Evolutionary conservation across 2,329 filamentous ascomycete species (phyloP), one percentile per base, ranked within the genome.

Genomic region (Fusarium neocosmosporiellum): DNA sequence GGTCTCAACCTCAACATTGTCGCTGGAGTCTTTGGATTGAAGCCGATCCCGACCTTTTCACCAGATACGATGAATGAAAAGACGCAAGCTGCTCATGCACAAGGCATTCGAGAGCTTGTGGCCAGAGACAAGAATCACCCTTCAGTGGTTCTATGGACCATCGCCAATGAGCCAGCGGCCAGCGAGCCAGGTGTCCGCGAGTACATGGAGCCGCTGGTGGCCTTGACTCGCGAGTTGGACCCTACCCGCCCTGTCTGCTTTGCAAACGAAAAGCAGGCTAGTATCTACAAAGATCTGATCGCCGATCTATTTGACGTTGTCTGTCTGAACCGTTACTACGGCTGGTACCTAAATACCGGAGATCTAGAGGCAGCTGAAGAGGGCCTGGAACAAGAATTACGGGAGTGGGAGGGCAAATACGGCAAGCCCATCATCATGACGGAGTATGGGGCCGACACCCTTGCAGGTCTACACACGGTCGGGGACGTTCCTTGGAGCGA

Each of bases 401-500:
- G 48, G 5, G 46, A 36, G 24, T 71, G 69, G 69, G 46, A 66
- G 37, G 48, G 11, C 16, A 69, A 66, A 11, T 69, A 66, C 14
- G 16, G 31, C 39, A 71, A 71, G 55, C 69, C 69, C 20, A 65
- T 69, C 27, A 68, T 71, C 33, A 69, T 71, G 46, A 33, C 62
- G 1, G 69, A 69, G 33, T 71, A 71, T 39, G 69, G 69, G 7
- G 62, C 62, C 18, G 69, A 71, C 14, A 66, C 62, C 2, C 65
- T 55, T 13, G 33, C 57, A 5, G 69, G 69, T 2, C 2, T 74
- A 10, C 67, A 74, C 2, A 53, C 70, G 0, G 62, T 73, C 4
- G 57, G 67, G 7, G 71, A 74, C 13, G 54, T 69, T 16, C 71
- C 71, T 2, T 74, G 67, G 63, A 74, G 71, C 5, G 70, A 74